Evolutionary conservation across 129 eudicot genomes (phyloP), one percentile per base, ranked within the genome.

Genomic region (Escallonia herrerae): DNA sequence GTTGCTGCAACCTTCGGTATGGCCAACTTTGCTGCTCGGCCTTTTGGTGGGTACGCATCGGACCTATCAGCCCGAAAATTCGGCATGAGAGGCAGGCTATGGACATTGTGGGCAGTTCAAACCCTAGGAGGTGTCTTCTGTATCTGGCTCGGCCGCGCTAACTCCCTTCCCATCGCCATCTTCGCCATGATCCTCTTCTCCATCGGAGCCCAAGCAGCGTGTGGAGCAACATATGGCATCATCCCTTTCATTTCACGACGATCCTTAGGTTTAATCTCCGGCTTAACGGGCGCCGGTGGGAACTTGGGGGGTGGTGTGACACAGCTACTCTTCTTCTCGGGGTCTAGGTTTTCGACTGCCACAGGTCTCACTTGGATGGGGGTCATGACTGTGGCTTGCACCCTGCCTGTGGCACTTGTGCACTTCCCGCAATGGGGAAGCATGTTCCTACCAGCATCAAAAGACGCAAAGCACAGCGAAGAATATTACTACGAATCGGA

Each of bases 351-450:
- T 63, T 76, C 86, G 9, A 82, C 95, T 1, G 78, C 76, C 15
- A 64, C 56, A 49, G 91, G 95, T 62, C 64, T 87, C 40, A 56
- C 72, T 0, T 80, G 79, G 49, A 87, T 87, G 95, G 95, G 95
- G 52, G 67, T 87, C 3, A 87, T 81, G 95, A 75, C 79, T 15
- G 74, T 86, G 41, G 67, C 56, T 33, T 75, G 83, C 61, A 86
- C 94, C 13, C 79, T 86, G 37, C 89, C 95, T 1, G 86, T 86
- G 58, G 68, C 80, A 8, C 53, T 86, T 6, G 69, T 80, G 7
- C 84, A 86, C 64, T 86, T 86, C 60, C 95, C 95, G 0, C 95
- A 86, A 53, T 86, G 95, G 95, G 89, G 95, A 58, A 83, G 95
- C 72, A 82, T 86, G 88, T 76, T 79, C 43, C 69, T 79, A 5